Evolutionary conservation across 2,329 filamentous ascomycete genomes (phyloP).

Genomic region (Arthroderma sp.): DNA sequence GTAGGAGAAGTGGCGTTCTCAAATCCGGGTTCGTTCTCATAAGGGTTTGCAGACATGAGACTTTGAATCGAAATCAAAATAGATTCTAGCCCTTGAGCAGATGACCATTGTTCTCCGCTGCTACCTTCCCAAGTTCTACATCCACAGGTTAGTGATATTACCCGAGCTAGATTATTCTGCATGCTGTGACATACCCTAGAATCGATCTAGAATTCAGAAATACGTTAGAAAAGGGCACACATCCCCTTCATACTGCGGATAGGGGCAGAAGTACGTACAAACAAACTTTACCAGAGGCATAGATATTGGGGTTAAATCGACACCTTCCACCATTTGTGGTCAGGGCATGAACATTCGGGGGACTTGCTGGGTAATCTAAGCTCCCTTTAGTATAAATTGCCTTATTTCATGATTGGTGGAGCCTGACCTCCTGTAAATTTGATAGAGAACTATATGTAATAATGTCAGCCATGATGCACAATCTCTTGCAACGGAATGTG

Average conservation of each 20-base stretch:
- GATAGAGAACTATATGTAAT: conserved; percentile 50
- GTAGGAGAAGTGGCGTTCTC: conserved; percentile 55
- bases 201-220: conserved; percentile 51
- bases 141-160: conserved; percentile 1
- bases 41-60: conserved; percentile 84
- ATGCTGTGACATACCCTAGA: conserved; percentile 48
- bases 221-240: conserved; percentile 10
- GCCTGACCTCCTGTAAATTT: conserved; percentile 60
- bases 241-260: neutral
- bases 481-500: conserved; percentile 1
- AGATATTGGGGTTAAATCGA: conserved; percentile 96
- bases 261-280: conserved; percentile 45
- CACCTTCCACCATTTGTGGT: conserved; percentile 83
- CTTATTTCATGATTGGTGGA: neutral
- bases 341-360: conserved; percentile 49
- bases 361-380: conserved; percentile 64
- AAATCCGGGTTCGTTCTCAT: conserved; percentile 91
- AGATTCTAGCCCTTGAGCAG: conserved; percentile 87
- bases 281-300: conserved; percentile 81
- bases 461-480: neutral
- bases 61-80: conserved; percentile 93
- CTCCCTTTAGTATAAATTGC: too few relatives aligned
- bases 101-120: conserved; percentile 87
- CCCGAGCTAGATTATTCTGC: neutral
- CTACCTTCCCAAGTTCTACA: conserved; percentile 83